Conservation (phyloP, 257 asterid species). For the Solanum habrochaites region DNA sequence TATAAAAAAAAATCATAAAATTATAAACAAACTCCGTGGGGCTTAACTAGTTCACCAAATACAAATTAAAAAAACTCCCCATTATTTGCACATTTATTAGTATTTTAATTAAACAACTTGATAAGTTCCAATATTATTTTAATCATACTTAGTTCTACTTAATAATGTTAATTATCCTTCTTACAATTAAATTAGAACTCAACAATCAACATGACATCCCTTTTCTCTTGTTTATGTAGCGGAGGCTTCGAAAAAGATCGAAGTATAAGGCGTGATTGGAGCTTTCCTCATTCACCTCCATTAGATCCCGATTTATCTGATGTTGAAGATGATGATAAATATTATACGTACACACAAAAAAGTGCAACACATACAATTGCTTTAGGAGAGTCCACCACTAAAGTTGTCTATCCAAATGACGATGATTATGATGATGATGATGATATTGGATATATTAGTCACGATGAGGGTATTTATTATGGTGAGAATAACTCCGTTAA, state of each 20-base stretch:
- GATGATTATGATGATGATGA: not conserved
- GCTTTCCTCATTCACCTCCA: not conserved
- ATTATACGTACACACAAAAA: not conserved
- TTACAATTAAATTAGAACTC: not conserved
- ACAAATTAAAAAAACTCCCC: not conserved
- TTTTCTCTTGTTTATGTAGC: not conserved
- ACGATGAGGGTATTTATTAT: not conserved
- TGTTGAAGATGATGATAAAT: not conserved
- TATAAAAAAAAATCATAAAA: not conserved
- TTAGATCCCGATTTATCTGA: not conserved
- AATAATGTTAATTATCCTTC: not conserved
- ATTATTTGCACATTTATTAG: not conserved
- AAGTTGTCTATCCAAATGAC: not conserved
- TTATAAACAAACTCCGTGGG: not conserved
- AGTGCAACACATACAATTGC: not conserved
- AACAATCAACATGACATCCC: not conserved
- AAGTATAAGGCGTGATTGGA: not conserved
- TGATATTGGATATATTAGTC: not conserved
- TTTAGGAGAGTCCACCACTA: not conserved
- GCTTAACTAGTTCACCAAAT: not conserved
- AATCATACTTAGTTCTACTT: not conserved
- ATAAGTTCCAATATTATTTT: not conserved
- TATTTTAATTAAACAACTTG: not conserved
- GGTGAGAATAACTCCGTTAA: not conserved
- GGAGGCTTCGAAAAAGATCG: not conserved